Base-by-base conservation (phyloP, 2,329 filamentous ascomycete species). In the Cercospora sesami region DNA sequence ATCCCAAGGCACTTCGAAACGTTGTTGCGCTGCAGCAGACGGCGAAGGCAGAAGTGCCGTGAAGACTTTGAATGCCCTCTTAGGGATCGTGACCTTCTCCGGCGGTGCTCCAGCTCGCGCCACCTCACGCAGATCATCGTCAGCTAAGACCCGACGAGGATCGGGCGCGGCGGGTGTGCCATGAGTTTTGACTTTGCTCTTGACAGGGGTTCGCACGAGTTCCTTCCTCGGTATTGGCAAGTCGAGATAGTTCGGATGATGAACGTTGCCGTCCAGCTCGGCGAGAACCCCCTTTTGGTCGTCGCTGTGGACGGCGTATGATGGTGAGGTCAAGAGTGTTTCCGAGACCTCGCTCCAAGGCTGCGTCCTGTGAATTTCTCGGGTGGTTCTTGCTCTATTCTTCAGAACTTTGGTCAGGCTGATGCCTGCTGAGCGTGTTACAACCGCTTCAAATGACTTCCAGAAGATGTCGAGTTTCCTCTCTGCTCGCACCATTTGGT, bases 1-100 rank as follows among this genome's bases (percentile, higher is more conserved):
- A 2, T 70, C 75, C 86, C 86, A 88, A 0, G 80, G 67, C 5
- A 88, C 70, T 71, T 87, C 86, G 3, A 83, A 83, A 0, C 82
- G 81, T 0, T 79, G 76, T 0, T 82, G 69, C 5, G 71, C 57
- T 5, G 72, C 77, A 0, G 72, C 77, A 0, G 68, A 64, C 1
- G 76, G 63, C 0, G 80, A 78, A 66, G 78, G 79, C 68, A 85
- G 83, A 1, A 85, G 72, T 0, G 77, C 78, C 9, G 69, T 72
- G 73, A 85, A 83, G 3, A 83, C 81, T 65, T 82, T 83, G 64
- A 71, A 74, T 3, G 66, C 68, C 18, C 72, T 72, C 53, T 72
- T 73, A 39, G 70, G 65, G 16, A 76, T 60, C 16, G 39, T 63
- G 36, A 69, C 14, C 42, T 64, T 72, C 39, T 69, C 61, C 5